Percentiles rank a stretch among this genome's conserved stretches.
These are phyloP conservation scores for Arthrinium puccinioides DNA, from an alignment of 2,329 filamentous ascomycete genomes.

Conservation along the genomic window DNA sequence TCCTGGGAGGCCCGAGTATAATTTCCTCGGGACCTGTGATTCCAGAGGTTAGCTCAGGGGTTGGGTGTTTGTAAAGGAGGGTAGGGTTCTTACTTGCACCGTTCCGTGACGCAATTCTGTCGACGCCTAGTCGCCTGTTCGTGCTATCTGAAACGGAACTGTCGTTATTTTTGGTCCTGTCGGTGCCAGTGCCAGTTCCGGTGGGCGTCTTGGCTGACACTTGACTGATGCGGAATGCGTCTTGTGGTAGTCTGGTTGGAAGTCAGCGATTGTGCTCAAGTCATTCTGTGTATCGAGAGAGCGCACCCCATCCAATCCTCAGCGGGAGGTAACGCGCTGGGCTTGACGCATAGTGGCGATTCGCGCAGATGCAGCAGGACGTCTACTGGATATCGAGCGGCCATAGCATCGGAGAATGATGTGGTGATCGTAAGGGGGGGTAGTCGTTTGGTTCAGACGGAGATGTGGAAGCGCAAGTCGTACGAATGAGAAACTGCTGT, in stretches of 20 bases:
- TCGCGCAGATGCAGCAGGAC: constrained; percentile 68
- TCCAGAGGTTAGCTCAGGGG: constrained; percentile 12
- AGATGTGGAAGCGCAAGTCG: too few species aligned
- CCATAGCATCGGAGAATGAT: constrained; percentile 35
- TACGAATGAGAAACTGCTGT: too few species aligned
- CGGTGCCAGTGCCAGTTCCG: constrained; percentile 29
- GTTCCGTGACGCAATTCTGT: constrained; percentile 49
- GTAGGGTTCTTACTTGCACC: constrained; percentile 41
- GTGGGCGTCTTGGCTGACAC: too few species aligned
- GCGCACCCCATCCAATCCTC: constrained; percentile 96
- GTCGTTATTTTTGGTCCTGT: constrained; percentile 37
- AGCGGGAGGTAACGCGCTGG: constrained; percentile 68
- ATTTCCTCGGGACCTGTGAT: constrained; percentile 67
- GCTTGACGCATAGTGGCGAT: constrained; percentile 79
- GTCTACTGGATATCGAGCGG: constrained; percentile 66
- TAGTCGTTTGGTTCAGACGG: too few species aligned
- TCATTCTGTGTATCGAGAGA: background rate
- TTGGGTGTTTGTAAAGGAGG: constrained; percentile 3
- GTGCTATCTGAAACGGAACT: constrained; percentile 38
- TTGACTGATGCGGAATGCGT: constrained; percentile 35
- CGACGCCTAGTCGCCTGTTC: constrained; percentile 42
- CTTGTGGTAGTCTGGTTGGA: constrained; percentile 32
- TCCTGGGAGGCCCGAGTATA: constrained; percentile 77
- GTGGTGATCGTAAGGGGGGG: too few species aligned
- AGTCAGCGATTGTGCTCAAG: constrained; percentile 5